A percentile compares a stretch with the other conserved stretches of the same genome.
Evolutionary conservation across 495 filamentous ascomycete species (phyloP).

Genomic region (Penicillium cataractarum): DNA sequence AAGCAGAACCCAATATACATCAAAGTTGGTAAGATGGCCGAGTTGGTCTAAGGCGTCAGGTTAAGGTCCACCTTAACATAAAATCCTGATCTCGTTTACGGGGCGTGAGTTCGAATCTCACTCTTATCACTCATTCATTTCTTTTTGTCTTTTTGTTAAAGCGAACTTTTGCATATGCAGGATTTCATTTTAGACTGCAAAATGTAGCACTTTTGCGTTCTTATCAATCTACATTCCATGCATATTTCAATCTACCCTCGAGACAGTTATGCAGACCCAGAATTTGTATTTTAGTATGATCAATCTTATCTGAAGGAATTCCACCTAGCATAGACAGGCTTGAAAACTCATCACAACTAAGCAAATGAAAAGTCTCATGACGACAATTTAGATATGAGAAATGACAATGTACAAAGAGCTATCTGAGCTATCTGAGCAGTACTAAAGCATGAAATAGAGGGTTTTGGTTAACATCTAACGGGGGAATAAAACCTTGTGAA

Average conservation of each 20-base stretch:
- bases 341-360: background rate
- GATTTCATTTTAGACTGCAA: too few relatives aligned
- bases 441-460: background rate
- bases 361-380: background rate
- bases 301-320: background rate
- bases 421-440: background rate
- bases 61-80: slow-evolving; percentile 40
- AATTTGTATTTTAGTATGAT: too few relatives aligned
- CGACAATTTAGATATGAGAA: background rate
- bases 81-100: slow-evolving; percentile 36
- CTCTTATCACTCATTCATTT: slow-evolving; percentile 33
- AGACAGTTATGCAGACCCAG: too few relatives aligned
- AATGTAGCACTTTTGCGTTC: too few relatives aligned
- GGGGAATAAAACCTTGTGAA: background rate
- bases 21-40: slow-evolving; percentile 39
- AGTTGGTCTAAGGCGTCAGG: slow-evolving; percentile 46
- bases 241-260: too few relatives aligned
- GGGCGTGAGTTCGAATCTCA: slow-evolving; percentile 46
- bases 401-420: background rate
- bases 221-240: too few relatives aligned
- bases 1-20: background rate
- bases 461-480: background rate
- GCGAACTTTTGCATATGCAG: too few relatives aligned
- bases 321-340: background rate
- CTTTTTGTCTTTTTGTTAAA: background rate